phyloP scores from a whole-genome alignment of 305 asterid genomes.

The Fraxinus angustifolia region DNA sequence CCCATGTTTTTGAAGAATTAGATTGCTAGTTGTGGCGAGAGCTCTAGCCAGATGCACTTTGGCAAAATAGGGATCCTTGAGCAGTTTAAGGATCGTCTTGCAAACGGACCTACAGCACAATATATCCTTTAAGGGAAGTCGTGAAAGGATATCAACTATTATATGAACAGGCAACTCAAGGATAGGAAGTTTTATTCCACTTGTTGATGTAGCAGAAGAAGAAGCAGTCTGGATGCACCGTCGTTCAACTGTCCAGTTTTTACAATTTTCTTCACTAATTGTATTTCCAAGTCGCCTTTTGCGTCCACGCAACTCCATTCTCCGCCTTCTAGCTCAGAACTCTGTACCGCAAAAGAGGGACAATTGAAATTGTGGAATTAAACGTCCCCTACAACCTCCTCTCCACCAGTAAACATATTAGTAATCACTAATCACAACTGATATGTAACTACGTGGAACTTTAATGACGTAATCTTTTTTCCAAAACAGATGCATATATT shows the following conservation, averaged over 20 bases:
- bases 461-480: not conserved
- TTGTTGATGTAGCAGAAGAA: not conserved
- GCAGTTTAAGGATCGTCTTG: conserved; percentile 33
- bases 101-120: conserved; percentile 33
- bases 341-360: no score
- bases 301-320: conserved; percentile 9
- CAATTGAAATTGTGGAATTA: no score
- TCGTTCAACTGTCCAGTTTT: not conserved
- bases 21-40: conserved; percentile 31
- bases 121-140: conserved; percentile 47
- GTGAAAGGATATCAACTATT: conserved; percentile 40
- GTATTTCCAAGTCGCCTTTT: conserved; percentile 21
- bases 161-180: conserved; percentile 46
- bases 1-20: conserved; percentile 28
- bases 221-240: not conserved
- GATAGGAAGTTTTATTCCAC: conserved; percentile 20
- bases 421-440: not conserved
- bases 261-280: conserved; percentile 8
- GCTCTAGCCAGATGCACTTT: conserved; percentile 37
- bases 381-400: not conserved
- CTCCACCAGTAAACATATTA: not conserved
- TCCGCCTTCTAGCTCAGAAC: no score
- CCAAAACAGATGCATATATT: not conserved
- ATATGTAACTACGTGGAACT: not conserved
- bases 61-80: conserved; percentile 49